These are phyloP conservation scores for Talaromyces thailandensis DNA, from an alignment of 495 filamentous ascomycete species.

Conservation along the genomic window DNA sequence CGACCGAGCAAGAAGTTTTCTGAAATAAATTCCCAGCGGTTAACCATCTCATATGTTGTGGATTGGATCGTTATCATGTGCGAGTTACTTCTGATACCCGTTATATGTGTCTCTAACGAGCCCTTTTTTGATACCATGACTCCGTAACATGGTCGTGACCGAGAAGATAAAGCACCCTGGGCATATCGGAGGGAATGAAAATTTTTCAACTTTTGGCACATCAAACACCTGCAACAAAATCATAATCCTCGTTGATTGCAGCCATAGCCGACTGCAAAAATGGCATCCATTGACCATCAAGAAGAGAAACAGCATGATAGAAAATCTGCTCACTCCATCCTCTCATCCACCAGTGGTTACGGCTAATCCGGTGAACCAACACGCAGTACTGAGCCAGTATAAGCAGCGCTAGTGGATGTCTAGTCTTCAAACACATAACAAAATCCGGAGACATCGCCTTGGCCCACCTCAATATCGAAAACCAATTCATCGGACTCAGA, in stretches of 20 bases:
- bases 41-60: not conserved
- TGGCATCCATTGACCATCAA: not conserved
- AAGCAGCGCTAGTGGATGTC: not conserved
- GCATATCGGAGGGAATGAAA: no score
- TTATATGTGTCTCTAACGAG: not conserved
- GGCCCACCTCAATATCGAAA: slow-evolving; percentile 1
- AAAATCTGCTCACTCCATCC: slow-evolving; percentile 6
- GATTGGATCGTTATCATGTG: not conserved
- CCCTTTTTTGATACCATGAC: not conserved
- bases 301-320: not conserved
- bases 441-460: not conserved
- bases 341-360: slow-evolving; percentile 4
- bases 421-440: not conserved
- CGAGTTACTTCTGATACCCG: not conserved
- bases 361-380: not conserved
- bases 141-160: not conserved
- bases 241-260: not conserved
- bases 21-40: not conserved
- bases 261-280: not conserved
- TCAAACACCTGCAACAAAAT: not conserved
- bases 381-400: slow-evolving; percentile 4
- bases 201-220: no score
- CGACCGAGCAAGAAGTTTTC: no score
- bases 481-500: not conserved
- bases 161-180: not conserved